Base-by-base conservation (phyloP, 148 eudicot genomes). In the Hydrangea macrophylla region DNA sequence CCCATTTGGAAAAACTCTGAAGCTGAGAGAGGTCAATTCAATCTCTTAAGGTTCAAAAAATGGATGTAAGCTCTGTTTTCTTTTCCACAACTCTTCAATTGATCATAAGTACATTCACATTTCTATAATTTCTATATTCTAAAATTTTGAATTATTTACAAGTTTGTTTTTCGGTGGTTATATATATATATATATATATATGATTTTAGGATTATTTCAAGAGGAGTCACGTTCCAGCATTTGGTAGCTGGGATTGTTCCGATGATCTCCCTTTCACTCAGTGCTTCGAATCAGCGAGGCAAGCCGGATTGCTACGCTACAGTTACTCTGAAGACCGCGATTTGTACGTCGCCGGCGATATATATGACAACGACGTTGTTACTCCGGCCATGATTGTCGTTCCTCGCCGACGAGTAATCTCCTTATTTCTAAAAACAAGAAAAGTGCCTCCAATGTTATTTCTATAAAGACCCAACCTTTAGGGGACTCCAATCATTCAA, bases 371-470 rank as follows among this genome's bases (percentile, higher is more conserved):
- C 37, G 84, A 92, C 55, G 75, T 86, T 30, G 82, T 86, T 20
- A 84, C 96, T 68, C 98, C 98, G 26, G 88, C 98, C 72, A 84
- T 92, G 64, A 90, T 92, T 53, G 81, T 92, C 44, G 92, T 92
- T 59, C 98, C 98, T 75, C 94, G 98, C 50, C 86, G 86, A 10
- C 56, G 80, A 62, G 95, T 88, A 83, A 42, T 15, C n/a, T 48
- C 22, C 3, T 17, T 48, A 22, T n/a, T 48, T 48, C n/a, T 48
- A 1, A 48, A 48, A 48, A 7, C 6, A 48, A 48, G n/a, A 48
- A 42, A 15, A 12, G 11, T 42, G 2, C 17, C 3, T 4, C 17
- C n/a, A 1, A 11, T 42, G 3, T 42, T 1, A 40, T 2, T 42
- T 42, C 1, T 11, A n/a, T n/a, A n/a, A n/a, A n/a, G n/a, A n/a